Base-by-base conservation (phyloP, 371 early-diverging fungal species). In the Funneliformis caledonium region DNA sequence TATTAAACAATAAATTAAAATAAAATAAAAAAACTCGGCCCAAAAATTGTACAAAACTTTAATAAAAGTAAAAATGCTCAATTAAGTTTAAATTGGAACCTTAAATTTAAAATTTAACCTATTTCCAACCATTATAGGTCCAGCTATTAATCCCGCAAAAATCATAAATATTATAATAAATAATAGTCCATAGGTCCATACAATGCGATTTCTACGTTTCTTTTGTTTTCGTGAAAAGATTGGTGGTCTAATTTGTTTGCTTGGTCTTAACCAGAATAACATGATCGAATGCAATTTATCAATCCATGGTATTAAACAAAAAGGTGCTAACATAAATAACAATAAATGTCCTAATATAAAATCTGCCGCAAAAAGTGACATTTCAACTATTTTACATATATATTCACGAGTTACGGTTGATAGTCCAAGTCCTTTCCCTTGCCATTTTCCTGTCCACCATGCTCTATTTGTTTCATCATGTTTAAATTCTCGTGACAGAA, bases 401-500 rank as follows among this genome's bases (percentile, higher is more conserved):
- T 89, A 94, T 85, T 96, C 96, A 60, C 96, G 91, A 31, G 93
- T 90, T 11, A 92, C 80, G 11, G 91, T 92, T 85, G 88, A 83
- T 84, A 85, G 22, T 81, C 95, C 95, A 85, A 94, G 87, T 59
- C 93, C 95, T 64, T 92, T 91, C 37, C 92, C 92, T 62, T 92
- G 91, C 96, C 97, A 96, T 76, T 90, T 90, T 43, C 97, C 97
- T 7, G 94, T 94, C 97, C 96, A 96, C 96, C 96, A 96, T 10
- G 95, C 96, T 52, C 91, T 86, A 81, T 95, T 95, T 31, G 94
- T 87, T 81, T 92, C 93, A 83, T 93, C 94, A 83, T 94, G 92
- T 76, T 92, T 92, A 85, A 94, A 92, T 85, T 95, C 96, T 50
- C 96, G 90, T 48, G 96, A 92, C 68, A 96, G 84, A 80, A 93